A percentile compares a stretch with the other conserved stretches of the same genome.
phyloP scores from a whole-genome alignment of 371 early-diverging fungal species.

The Globomyces sp. region DNA sequence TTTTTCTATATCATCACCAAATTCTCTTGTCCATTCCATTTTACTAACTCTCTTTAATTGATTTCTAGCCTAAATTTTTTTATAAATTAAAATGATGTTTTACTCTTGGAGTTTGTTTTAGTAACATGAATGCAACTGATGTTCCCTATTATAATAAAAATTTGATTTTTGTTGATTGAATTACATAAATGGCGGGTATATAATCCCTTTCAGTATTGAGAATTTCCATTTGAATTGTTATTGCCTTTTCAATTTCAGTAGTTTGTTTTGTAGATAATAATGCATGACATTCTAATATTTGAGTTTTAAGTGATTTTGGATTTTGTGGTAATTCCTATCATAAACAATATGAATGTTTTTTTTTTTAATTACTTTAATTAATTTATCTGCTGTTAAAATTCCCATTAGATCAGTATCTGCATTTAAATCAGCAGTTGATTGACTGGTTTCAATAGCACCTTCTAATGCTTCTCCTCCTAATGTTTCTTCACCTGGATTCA shows the following conservation, averaged over 20 bases:
- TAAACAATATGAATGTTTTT: constrained; percentile 29
- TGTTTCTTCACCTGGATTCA: constrained; percentile 52
- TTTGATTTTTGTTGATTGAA: background rate
- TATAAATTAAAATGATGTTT: background rate
- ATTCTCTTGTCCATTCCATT: constrained; percentile 42
- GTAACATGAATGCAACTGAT: constrained; percentile 44
- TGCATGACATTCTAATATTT: constrained; percentile 45
- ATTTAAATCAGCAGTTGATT: constrained; percentile 6
- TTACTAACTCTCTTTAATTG: constrained; percentile 50
- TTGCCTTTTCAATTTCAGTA: constrained; percentile 45
- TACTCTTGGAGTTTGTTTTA: constrained; percentile 50
- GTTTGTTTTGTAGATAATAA: constrained; percentile 49
- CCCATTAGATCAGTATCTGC: constrained; percentile 40
- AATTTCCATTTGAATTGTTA: constrained; percentile 38
- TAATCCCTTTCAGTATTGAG: constrained; percentile 44
- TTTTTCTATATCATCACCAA: constrained; percentile 43
- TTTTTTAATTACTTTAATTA: constrained; percentile 36
- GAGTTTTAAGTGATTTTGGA: constrained; percentile 39
- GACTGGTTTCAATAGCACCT: constrained; percentile 19
- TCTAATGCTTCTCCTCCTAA: constrained; percentile 49
- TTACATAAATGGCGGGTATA: constrained; percentile 40
- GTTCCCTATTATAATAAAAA: constrained; percentile 29
- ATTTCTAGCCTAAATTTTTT: constrained; percentile 28
- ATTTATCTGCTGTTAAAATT: constrained; percentile 48
- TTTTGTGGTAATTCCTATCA: constrained; percentile 25